A percentile compares a stretch with the other conserved stretches of the same genome.
Evolutionary conservation across 257 asterid genomes (phyloP).

Genomic region (Penstemon eatonii): DNA sequence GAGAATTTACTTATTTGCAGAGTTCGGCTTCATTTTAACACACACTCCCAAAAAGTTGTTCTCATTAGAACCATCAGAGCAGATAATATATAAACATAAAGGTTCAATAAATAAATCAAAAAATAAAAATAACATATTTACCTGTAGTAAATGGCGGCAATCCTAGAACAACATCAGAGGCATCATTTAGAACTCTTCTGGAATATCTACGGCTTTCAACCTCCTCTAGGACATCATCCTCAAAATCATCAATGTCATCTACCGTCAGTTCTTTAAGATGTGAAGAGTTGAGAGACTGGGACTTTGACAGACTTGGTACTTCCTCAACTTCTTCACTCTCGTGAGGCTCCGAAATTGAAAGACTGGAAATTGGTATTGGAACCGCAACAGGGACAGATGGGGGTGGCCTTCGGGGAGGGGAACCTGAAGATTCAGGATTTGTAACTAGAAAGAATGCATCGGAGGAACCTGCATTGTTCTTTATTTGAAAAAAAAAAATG

Average conservation of each 20-base stretch:
- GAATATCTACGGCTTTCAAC: constrained; percentile 77
- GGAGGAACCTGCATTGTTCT: constrained; percentile 83
- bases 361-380: constrained; percentile 53
- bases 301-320: constrained; percentile 48
- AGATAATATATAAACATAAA: constrained; percentile 8
- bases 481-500: constrained; percentile 29
- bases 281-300: constrained; percentile 62
- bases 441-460: constrained; percentile 90
- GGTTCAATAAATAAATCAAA: constrained; percentile 20
- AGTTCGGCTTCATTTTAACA: constrained; percentile 16
- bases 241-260: constrained; percentile 93
- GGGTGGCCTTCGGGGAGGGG: constrained; percentile 89
- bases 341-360: constrained; percentile 55
- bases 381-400: constrained; percentile 57
- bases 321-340: constrained; percentile 72
- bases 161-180: constrained; percentile 76
- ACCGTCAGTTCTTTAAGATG: constrained; percentile 73
- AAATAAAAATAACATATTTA: constrained; percentile 27
- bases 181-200: constrained; percentile 91
- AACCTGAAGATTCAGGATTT: constrained; percentile 71
- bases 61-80: constrained; percentile 13
- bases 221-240: constrained; percentile 65
- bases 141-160: constrained; percentile 90
- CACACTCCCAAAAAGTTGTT: constrained; percentile 5
- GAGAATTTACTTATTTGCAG: constrained; percentile 15